Evolutionary conservation across 2,329 filamentous ascomycete species (phyloP), one percentile per base, ranked within the genome.

Genomic region (Verticillium albo-atrum): DNA sequence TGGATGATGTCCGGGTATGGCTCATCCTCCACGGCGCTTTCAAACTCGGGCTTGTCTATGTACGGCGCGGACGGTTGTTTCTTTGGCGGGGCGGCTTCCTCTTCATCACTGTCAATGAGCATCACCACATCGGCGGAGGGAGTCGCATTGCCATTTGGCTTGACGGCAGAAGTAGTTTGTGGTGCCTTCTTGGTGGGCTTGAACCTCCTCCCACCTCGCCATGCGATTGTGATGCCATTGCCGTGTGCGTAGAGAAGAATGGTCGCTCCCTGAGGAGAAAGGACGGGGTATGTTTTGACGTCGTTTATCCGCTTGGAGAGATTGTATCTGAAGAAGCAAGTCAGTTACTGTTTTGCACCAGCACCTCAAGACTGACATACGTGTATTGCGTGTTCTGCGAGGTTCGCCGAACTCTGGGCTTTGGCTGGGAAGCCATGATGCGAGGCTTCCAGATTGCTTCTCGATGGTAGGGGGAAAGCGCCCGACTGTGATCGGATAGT

Each of bases 241-340:
- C 87, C 84, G 65, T 88, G 85, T 53, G 83, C 85, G 66, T 87
- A 87, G 52, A 89, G 72, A 27, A 89, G 69, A 67, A 89, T 80
- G 2, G 81, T 84, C 6, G 86, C 86, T 35, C 86, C 86, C 67
- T 89, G 86, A 2, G 84, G 79, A 1, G 86, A 87, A 60, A 79
- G 77, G 20, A 86, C 75, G 1, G 86, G 86, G 66, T 88, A 88
- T 4, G 80, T 80, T 65, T 86, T 83, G 55, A 86, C 78, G 66
- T 84, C 77, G 70, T 88, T 78, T 54, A 87, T 76, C 61, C 85
- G 83, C 61, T 82, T 78, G 50, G 79, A 74, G 32, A 88, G 72
- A 60, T 86, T 82, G 65, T 88, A 88, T 61, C 86, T 89, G n/a
- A 23, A 66, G 61, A 25, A 5, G 42, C 14, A n/a, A 58, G n/a